phyloP scores from a whole-genome alignment of 2,329 filamentous ascomycete genomes.

The Diaporthe citriasiana region DNA sequence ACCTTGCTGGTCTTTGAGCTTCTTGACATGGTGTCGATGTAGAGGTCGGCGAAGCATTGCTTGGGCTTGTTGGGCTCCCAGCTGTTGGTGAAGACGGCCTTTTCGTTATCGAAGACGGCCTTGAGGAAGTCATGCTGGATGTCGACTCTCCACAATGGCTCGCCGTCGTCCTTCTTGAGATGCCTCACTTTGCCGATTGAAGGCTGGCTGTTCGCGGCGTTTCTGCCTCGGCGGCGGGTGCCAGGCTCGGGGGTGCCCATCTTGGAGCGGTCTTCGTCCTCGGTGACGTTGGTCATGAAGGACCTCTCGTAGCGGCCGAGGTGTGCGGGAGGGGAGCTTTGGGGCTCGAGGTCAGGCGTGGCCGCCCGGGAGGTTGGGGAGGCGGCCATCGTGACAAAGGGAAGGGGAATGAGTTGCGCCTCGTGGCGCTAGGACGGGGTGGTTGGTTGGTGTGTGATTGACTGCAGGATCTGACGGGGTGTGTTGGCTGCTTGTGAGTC shows the following conservation, averaged over 20 bases:
- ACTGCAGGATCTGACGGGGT: constrained; percentile 34
- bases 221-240: constrained; percentile 47
- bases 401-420: constrained; percentile 28
- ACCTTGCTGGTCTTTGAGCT: constrained; percentile 99
- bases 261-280: constrained; percentile 61
- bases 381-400: constrained; percentile 45
- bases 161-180: constrained; percentile 89
- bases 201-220: constrained; percentile 52
- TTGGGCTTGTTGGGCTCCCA: constrained; percentile 77
- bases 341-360: constrained; percentile 60
- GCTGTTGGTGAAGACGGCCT: constrained; percentile 88
- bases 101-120: constrained; percentile 82
- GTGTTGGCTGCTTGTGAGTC: constrained; percentile 34
- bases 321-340: constrained; percentile 59
- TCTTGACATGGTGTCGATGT: constrained; percentile 98
- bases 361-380: constrained; percentile 57
- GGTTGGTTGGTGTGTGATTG: constrained; percentile 33
- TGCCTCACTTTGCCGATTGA: constrained; percentile 80
- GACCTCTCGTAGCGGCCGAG: constrained; percentile 57
- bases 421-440: constrained; percentile 34
- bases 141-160: constrained; percentile 87
- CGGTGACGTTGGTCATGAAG: constrained; percentile 61
- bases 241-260: constrained; percentile 60
- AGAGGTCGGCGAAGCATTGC: constrained; percentile 92
- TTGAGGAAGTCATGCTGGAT: constrained; percentile 91